Conservation (phyloP, 148 eudicot species). For the Chenopodium album region DNA sequence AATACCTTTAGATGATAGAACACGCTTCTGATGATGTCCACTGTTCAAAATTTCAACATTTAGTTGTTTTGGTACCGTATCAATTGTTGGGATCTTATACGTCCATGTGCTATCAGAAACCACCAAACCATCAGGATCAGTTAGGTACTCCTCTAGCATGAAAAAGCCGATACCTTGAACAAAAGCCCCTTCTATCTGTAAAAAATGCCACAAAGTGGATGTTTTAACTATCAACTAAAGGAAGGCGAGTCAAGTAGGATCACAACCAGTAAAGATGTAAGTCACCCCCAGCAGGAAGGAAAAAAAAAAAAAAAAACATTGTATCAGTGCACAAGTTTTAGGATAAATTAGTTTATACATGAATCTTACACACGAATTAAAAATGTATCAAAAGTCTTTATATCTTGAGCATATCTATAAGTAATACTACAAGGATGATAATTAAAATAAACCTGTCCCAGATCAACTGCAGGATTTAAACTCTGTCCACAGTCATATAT, state of each 20-base stretch:
- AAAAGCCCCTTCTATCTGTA: slow-evolving; percentile 90
- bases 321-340: background rate
- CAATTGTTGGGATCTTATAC: slow-evolving; percentile 86
- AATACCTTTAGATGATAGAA: slow-evolving; percentile 87
- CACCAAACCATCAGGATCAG: slow-evolving; percentile 67
- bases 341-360: background rate
- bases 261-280: background rate
- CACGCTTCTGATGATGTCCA: slow-evolving; percentile 68
- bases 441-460: slow-evolving; percentile 71
- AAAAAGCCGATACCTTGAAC: slow-evolving; percentile 93
- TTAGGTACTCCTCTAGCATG: slow-evolving; percentile 73
- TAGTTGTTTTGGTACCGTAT: slow-evolving; percentile 71
- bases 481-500: slow-evolving; percentile 94
- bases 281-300: too few relatives aligned
- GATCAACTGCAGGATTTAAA: slow-evolving; percentile 93
- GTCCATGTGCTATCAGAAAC: slow-evolving; percentile 72
- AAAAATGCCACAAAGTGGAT: background rate
- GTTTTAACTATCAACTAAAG: background rate
- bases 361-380: background rate
- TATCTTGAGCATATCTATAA: background rate
- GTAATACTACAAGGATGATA: background rate
- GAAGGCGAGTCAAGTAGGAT: background rate
- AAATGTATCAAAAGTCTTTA: background rate
- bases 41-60: slow-evolving; percentile 76
- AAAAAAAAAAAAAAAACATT: background rate